Percentiles rank a stretch among this genome's conserved stretches.
These are phyloP conservation scores for Lactarius indigo DNA, from an alignment of 768 basidiomycete genomes.

Conservation along the genomic window DNA sequence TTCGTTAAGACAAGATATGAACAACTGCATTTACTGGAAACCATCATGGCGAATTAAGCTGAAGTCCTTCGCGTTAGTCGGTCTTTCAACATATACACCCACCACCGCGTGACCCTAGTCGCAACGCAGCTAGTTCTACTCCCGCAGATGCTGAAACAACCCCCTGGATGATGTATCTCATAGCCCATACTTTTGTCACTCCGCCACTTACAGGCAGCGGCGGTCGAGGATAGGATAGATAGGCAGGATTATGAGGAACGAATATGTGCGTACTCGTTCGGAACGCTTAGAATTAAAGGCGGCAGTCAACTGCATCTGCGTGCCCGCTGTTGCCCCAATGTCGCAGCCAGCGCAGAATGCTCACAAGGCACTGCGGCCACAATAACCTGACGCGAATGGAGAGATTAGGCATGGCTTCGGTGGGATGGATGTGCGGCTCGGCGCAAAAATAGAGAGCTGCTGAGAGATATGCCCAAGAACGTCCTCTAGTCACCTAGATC, in stretches of 20 bases:
- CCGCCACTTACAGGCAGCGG: background rate
- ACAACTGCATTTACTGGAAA: background rate
- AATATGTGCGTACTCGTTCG: background rate
- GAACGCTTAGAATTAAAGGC: background rate
- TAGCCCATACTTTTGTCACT: background rate
- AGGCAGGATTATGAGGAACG: constrained; percentile 6
- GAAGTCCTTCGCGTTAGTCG: too few relatives aligned
- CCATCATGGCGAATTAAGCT: background rate
- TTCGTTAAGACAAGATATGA: background rate
- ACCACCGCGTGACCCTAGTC: too few relatives aligned
- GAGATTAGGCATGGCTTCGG: background rate
- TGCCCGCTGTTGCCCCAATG: constrained; percentile 6
- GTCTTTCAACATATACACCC: background rate
- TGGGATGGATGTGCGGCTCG: background rate
- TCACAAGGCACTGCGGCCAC: background rate
- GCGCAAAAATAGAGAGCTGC: background rate
- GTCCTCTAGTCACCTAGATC: background rate
- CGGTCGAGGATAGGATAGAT: background rate
- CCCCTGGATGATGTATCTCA: too few relatives aligned
- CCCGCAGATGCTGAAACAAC: too few relatives aligned
- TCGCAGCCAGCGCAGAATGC: constrained; percentile 8
- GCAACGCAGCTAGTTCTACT: too few relatives aligned
- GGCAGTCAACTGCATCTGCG: constrained; percentile 1
- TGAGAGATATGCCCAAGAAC: constrained; percentile 5
- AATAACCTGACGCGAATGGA: constrained; percentile 9